These are phyloP conservation scores for Magnusiomyces clavatus DNA, from an alignment of 1,139 yeast genomes.

Conservation along the genomic window DNA sequence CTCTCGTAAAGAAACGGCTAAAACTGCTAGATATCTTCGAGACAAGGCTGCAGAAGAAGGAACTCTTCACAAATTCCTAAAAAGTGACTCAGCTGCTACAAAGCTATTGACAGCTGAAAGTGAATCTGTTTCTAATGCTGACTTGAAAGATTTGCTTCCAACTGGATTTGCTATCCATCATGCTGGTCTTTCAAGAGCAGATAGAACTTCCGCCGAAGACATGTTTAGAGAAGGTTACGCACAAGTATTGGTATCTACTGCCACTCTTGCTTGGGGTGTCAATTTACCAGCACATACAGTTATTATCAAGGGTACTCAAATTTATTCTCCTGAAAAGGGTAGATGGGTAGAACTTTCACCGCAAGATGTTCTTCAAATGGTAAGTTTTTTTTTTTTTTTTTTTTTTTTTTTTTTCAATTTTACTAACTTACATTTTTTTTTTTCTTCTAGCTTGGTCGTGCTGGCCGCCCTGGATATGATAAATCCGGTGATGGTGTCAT, in stretches of 20 bases:
- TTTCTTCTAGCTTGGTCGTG: conserved; percentile 53
- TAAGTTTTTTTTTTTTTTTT: conserved; percentile 24
- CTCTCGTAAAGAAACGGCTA: conserved; percentile 83
- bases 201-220: conserved; percentile 75
- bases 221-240: conserved; percentile 81
- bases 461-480: conserved; percentile 95
- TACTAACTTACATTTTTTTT: background rate
- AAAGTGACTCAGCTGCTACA: conserved; percentile 49
- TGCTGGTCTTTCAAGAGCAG: conserved; percentile 76
- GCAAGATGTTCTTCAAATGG: conserved; percentile 90
- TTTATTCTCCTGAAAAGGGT: conserved; percentile 87
- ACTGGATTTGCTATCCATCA: conserved; percentile 88
- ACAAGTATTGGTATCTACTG: conserved; percentile 81
- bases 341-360: conserved; percentile 85
- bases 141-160: conserved; percentile 54
- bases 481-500: conserved; percentile 90
- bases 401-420: conserved; percentile 23
- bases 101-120: conserved; percentile 62
- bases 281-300: conserved; percentile 96
- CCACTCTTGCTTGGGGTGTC: conserved; percentile 98
- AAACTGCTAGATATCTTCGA: conserved; percentile 70
- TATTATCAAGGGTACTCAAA: conserved; percentile 88
- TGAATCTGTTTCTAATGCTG: conserved; percentile 45
- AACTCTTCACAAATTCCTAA: conserved; percentile 40
- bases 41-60: conserved; percentile 55